These are phyloP conservation scores for Metschnikowia reukaufii DNA, from an alignment of 805 yeast species.

Conservation along the genomic window DNA sequence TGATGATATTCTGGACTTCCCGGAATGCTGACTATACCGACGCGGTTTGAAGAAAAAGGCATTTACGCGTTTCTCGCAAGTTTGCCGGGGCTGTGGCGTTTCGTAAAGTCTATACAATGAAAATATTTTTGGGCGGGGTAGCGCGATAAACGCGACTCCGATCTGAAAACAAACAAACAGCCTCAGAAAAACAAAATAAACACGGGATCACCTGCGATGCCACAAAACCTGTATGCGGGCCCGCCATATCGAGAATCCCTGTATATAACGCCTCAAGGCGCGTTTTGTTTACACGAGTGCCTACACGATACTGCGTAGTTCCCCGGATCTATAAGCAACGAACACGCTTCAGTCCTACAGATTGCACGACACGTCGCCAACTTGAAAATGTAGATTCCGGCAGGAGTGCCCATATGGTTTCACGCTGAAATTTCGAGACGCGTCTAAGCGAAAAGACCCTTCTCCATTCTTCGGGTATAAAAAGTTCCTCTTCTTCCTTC, in stretches of 20 bases:
- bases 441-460: not conserved
- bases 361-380: conserved; percentile 7
- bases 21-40: not conserved
- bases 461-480: not conserved
- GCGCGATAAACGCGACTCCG: conserved; percentile 3
- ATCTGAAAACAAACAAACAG: conserved; percentile 6
- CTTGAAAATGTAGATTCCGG: not conserved
- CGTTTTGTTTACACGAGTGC: conserved; percentile 3
- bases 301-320: not conserved
- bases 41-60: not conserved
- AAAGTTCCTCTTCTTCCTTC: not conserved
- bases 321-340: not conserved
- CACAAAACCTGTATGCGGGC: not conserved
- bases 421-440: not conserved
- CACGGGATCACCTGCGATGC: not conserved
- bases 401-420: conserved; percentile 2
- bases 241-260: not conserved
- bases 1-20: not conserved
- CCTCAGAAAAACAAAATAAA: not conserved
- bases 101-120: not conserved
- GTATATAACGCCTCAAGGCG: not conserved
- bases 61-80: not conserved
- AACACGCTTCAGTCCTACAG: conserved; percentile 4
- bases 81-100: not conserved
- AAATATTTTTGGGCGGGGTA: not conserved